Conservation (phyloP, 108 stramenopile genomes). For the Cylindrotheca fusiformis region DNA sequence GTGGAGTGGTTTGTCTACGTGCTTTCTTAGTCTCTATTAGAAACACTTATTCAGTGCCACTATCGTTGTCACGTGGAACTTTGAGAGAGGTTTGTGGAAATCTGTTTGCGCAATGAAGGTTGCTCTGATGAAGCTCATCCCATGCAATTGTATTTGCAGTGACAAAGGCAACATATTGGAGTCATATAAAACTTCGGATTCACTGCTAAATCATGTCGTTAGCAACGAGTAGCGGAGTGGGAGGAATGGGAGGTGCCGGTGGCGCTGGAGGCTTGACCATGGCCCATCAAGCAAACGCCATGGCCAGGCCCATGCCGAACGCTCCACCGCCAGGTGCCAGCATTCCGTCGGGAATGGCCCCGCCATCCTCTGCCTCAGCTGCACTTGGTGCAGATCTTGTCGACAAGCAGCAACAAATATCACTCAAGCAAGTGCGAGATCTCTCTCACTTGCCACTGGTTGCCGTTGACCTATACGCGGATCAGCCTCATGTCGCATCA, state of each 20-base stretch:
- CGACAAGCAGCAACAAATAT: slow-evolving; percentile 61
- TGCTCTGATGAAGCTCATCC: too few species aligned
- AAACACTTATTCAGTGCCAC: too few species aligned
- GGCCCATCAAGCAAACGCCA: slow-evolving; percentile 61
- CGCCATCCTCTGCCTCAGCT: slow-evolving; percentile 41
- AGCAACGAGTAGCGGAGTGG: slow-evolving; percentile 59
- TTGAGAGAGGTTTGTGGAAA: too few species aligned
- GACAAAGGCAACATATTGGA: too few species aligned
- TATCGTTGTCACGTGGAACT: too few species aligned
- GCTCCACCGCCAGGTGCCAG: slow-evolving; percentile 28
- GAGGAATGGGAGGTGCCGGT: slow-evolving; percentile 30
- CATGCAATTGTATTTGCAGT: too few species aligned
- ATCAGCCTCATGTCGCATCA: slow-evolving; percentile 47
- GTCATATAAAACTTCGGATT: too few species aligned
- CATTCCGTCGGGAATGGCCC: slow-evolving; percentile 29
- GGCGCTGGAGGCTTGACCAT: slow-evolving; percentile 63
- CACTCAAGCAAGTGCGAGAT: slow-evolving; percentile 46
- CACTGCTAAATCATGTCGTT: too few species aligned
- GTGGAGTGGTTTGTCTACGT: too few species aligned
- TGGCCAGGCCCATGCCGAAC: slow-evolving; percentile 32
- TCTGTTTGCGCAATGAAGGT: too few species aligned
- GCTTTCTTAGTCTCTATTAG: too few species aligned
- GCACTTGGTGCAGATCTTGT: slow-evolving; percentile 70
- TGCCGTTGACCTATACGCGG: slow-evolving; percentile 74
- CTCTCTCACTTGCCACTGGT: slow-evolving; percentile 60